These are phyloP conservation scores for Lentinus brumalis DNA, from an alignment of 768 basidiomycete genomes.

Conservation along the genomic window DNA sequence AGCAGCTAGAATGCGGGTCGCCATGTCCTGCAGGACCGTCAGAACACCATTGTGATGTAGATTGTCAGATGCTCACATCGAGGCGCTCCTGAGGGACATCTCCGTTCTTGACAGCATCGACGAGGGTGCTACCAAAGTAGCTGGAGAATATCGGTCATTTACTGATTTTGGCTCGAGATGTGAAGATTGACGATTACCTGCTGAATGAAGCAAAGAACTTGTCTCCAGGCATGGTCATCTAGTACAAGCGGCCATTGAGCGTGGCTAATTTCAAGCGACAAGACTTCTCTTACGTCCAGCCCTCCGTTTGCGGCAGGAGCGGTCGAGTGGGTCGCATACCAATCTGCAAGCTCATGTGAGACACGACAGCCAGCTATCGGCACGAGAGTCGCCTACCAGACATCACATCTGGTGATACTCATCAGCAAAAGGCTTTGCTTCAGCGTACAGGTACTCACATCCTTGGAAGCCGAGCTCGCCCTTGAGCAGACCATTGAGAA, in stretches of 20 bases:
- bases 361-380: background rate
- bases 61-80: conserved; percentile 31
- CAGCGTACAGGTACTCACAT: conserved; percentile 19
- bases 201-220: conserved; percentile 30
- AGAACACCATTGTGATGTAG: background rate
- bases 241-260: background rate
- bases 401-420: conserved; percentile 26
- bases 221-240: conserved; percentile 80
- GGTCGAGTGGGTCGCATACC: conserved; percentile 65
- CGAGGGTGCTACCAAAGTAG: conserved; percentile 64
- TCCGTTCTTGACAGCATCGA: conserved; percentile 59
- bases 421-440: background rate
- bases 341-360: conserved; percentile 58
- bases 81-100: conserved; percentile 58
- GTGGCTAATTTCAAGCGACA: background rate
- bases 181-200: conserved; percentile 5
- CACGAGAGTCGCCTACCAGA: conserved; percentile 27
- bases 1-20: conserved; percentile 66
- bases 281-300: conserved; percentile 50
- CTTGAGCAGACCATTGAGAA: conserved; percentile 55
- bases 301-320: conserved; percentile 58
- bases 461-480: conserved; percentile 47
- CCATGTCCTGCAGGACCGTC: conserved; percentile 50
- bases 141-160: conserved; percentile 24
- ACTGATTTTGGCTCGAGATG: too few species aligned